Conservation (phyloP, 345 rosid genomes). For the Eucalyptus globulus region DNA sequence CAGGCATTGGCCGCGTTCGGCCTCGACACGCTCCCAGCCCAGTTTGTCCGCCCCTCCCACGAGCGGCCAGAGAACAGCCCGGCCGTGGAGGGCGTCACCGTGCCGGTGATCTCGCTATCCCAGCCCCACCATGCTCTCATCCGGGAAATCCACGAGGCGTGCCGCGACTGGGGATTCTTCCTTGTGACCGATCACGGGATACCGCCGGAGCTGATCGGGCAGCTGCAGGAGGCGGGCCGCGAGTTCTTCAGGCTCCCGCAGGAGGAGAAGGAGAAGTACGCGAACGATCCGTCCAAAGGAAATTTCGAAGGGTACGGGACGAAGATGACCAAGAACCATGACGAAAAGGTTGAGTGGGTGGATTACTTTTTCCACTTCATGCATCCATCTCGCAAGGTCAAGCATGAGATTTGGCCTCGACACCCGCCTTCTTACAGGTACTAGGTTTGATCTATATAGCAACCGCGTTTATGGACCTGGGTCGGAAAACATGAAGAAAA, state of each 20-base stretch:
- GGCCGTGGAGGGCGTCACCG: slow-evolving; percentile 20
- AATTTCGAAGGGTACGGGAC: slow-evolving; percentile 48
- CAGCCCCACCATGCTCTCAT: slow-evolving; percentile 5
- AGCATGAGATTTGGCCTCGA: slow-evolving; percentile 22
- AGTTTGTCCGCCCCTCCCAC: slow-evolving; percentile 20
- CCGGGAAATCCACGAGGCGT: slow-evolving; percentile 3
- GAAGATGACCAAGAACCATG: slow-evolving; percentile 33
- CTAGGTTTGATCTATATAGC: no score
- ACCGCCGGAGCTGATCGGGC: slow-evolving; percentile 5
- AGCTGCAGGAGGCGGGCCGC: slow-evolving; percentile 21
- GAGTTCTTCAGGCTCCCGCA: slow-evolving; percentile 32
- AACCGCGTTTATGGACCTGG: no score
- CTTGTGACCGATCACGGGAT: slow-evolving; percentile 29
- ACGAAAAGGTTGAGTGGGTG: slow-evolving; percentile 33
- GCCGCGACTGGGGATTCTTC: slow-evolving; percentile 33
- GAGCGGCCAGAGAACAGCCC: slow-evolving; percentile 34
- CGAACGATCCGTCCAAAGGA: slow-evolving; percentile 22
- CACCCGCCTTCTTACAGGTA: slow-evolving; percentile 26
- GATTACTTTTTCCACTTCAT: slow-evolving; percentile 36
- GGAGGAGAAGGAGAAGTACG: slow-evolving; percentile 27
- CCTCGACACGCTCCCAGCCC: slow-evolving; percentile 12
- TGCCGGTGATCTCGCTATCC: slow-evolving; percentile 27
- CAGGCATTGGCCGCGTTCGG: slow-evolving; percentile 10
- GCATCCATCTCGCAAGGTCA: slow-evolving; percentile 19
- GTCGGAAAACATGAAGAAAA: no score